Conservation (phyloP, 345 rosid species). For the Pugionium cornutum region DNA sequence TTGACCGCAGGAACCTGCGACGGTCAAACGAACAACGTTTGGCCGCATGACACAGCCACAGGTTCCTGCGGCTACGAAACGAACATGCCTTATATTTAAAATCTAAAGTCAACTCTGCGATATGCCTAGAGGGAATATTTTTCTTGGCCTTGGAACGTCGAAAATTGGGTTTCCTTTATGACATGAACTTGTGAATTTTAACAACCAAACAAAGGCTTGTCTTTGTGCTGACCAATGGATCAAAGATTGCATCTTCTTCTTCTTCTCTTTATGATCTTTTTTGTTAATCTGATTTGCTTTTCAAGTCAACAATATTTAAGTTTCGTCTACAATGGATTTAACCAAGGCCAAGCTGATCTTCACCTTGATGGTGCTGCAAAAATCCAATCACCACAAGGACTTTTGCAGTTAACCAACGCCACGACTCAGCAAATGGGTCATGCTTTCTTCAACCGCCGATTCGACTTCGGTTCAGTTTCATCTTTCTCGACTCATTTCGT, state of each 20-base stretch:
- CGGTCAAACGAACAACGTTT: too few relatives aligned
- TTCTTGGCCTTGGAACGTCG: too few relatives aligned
- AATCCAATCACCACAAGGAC: slow-evolving; percentile 41
- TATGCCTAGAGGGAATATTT: too few relatives aligned
- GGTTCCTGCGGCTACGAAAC: too few relatives aligned
- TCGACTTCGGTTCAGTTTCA: slow-evolving; percentile 46
- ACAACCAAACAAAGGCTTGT: too few relatives aligned
- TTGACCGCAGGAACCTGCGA: too few relatives aligned
- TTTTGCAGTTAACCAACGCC: slow-evolving; percentile 54
- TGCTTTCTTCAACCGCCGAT: slow-evolving; percentile 53
- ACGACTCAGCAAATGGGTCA: slow-evolving; percentile 60
- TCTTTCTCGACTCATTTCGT: slow-evolving; percentile 49
- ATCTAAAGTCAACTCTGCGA: too few relatives aligned
- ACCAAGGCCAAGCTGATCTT: slow-evolving; percentile 15
- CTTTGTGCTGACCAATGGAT: too few relatives aligned
- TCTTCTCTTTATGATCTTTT: slow-evolving; percentile 5
- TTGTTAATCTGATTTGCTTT: slow-evolving; percentile 14
- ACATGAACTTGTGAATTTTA: too few relatives aligned
- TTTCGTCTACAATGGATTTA: slow-evolving; percentile 33
- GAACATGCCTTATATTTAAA: too few relatives aligned
- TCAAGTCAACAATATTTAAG: slow-evolving; percentile 18
- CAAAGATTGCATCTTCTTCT: neutral
- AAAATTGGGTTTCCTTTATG: too few relatives aligned
- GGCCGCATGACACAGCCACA: too few relatives aligned
- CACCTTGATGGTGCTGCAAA: slow-evolving; percentile 27